Conservation (phyloP, 345 rosid species). For the Acer saccharum region DNA sequence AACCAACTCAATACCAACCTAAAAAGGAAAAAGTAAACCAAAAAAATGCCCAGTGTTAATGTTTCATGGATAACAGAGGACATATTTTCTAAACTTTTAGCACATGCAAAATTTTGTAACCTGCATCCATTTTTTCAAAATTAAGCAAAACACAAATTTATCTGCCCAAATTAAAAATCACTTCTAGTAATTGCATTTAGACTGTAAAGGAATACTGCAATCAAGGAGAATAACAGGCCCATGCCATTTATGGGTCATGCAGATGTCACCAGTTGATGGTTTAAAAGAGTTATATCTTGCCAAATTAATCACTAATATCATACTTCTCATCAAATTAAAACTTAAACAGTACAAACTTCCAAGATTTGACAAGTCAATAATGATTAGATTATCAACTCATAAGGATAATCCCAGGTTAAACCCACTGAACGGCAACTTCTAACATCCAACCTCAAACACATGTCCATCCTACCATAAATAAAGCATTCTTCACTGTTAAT, state of each 20-base stretch:
- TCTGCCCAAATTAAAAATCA: neutral
- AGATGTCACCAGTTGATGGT: neutral
- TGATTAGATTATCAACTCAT: slow-evolving; percentile 6
- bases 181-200: slow-evolving; percentile 1
- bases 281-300: neutral
- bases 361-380: slow-evolving; percentile 1
- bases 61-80: slow-evolving; percentile 5
- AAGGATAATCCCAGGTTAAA: neutral
- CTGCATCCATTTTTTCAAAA: neutral
- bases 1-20: slow-evolving; percentile 97
- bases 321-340: slow-evolving; percentile 5
- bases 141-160: slow-evolving; percentile 3
- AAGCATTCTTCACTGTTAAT: neutral
- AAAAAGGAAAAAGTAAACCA: slow-evolving; percentile 11
- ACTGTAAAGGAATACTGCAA: neutral
- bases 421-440: neutral
- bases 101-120: neutral
- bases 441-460: neutral
- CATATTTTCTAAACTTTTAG: neutral
- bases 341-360: neutral
- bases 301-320: neutral
- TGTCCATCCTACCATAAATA: neutral
- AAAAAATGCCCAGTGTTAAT: slow-evolving; percentile 14
- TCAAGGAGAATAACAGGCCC: neutral
- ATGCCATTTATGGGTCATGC: neutral